A percentile compares a stretch with the other conserved stretches of the same genome.
These are phyloP conservation scores for Cryptococcus depauperatus DNA, from an alignment of 1,284 basidiomycete species.

Conservation along the genomic window DNA sequence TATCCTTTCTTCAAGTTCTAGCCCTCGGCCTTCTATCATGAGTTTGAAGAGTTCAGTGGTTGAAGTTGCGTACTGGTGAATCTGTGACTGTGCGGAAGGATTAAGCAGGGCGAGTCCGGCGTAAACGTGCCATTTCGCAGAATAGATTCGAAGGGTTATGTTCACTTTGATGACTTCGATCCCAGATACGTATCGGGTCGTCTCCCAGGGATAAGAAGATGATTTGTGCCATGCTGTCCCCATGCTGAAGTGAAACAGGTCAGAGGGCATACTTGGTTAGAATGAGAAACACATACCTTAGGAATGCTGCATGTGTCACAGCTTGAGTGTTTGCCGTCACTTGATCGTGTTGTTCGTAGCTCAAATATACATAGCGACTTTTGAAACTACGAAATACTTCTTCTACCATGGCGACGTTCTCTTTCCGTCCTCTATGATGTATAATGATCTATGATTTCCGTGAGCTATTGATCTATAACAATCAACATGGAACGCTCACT, in stretches of 20 bases:
- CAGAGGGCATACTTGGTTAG: not conserved
- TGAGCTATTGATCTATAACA: not conserved
- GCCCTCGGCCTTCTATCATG: conserved; percentile 74
- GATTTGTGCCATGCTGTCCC: conserved; percentile 87
- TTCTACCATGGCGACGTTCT: conserved; percentile 70
- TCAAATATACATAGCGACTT: conserved; percentile 82
- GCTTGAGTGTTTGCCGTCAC: conserved; percentile 98
- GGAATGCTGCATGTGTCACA: conserved; percentile 93
- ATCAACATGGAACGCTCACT: conserved; percentile 48
- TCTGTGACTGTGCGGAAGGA: conserved; percentile 81
- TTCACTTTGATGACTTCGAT: conserved; percentile 99
- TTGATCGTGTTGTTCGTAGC: conserved; percentile 90
- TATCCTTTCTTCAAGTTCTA: conserved; percentile 62
- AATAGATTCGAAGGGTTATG: conserved; percentile 90
- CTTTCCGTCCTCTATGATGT: conserved; percentile 70
- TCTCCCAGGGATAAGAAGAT: conserved; percentile 87
- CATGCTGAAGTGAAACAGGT: conserved; percentile 62
- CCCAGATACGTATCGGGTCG: conserved; percentile 84
- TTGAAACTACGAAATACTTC: conserved; percentile 72
- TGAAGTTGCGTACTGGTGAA: conserved; percentile 79
- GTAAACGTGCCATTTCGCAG: conserved; percentile 98
- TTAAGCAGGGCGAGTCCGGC: conserved; percentile 95
- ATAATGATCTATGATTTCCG: conserved; percentile 64
- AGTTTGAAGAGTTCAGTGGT: conserved; percentile 89
- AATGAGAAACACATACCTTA: conserved; percentile 56